Conservation (phyloP, 306 rosid genomes). For the Heteromeles arbutifolia region DNA sequence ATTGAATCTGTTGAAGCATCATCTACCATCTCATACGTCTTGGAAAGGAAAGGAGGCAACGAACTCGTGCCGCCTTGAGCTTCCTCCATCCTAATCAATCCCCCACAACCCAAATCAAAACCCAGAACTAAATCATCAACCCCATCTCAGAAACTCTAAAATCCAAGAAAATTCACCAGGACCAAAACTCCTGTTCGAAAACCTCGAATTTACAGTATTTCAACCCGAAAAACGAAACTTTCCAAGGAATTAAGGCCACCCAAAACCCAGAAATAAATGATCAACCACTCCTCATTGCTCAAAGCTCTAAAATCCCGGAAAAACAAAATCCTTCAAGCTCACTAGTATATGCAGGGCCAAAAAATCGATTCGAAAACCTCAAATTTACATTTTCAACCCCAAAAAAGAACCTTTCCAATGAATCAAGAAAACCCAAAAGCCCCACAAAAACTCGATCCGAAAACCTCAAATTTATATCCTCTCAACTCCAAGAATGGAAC, state of each 20-base stretch:
- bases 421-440: too few species aligned
- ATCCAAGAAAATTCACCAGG: neutral
- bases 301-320: too few species aligned
- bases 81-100: constrained; percentile 54
- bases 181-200: neutral
- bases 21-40: constrained; percentile 86
- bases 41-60: constrained; percentile 67
- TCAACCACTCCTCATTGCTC: too few species aligned
- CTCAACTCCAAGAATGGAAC: too few species aligned
- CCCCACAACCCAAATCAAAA: constrained; percentile 32
- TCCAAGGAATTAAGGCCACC: neutral
- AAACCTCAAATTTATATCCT: too few species aligned
- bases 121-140: constrained; percentile 18
- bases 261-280: neutral
- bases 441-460: too few species aligned
- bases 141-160: neutral
- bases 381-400: too few species aligned
- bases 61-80: constrained; percentile 51
- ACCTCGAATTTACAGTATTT: constrained; percentile 2
- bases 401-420: too few species aligned
- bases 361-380: too few species aligned
- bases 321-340: too few species aligned
- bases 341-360: too few species aligned
- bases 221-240: neutral
- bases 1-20: constrained; percentile 52